Evolutionary conservation across 2,329 filamentous ascomycete genomes (phyloP).

Genomic region (Furcasterigmium furcatum): DNA sequence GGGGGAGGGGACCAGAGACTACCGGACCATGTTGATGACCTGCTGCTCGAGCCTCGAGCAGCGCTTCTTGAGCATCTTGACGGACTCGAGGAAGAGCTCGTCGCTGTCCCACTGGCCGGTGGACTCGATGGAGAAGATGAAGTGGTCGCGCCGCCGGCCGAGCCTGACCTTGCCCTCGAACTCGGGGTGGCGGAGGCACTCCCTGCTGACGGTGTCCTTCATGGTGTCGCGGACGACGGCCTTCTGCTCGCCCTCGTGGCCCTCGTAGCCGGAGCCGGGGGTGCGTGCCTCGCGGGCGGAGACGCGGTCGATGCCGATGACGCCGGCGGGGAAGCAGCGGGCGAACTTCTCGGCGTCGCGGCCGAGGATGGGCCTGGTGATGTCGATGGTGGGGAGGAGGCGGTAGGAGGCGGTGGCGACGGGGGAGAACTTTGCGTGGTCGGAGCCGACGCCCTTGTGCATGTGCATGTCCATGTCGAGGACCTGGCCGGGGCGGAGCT

Average conservation of each 20-base stretch:
- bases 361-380: conserved; percentile 79
- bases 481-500: conserved; percentile 85
- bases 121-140: conserved; percentile 95
- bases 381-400: conserved; percentile 83
- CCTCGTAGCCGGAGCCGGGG: conserved; percentile 64
- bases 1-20: conserved; percentile 9
- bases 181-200: conserved; percentile 86
- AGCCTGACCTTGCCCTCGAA: conserved; percentile 96
- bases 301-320: conserved; percentile 76
- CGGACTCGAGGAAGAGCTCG: conserved; percentile 84
- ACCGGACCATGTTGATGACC: conserved; percentile 61
- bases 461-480: conserved; percentile 89
- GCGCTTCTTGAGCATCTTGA: conserved; percentile 83
- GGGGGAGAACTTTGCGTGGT: conserved; percentile 96
- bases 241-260: conserved; percentile 75
- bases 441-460: conserved; percentile 88
- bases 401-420: conserved; percentile 94
- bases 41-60: conserved; percentile 71
- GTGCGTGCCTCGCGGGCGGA: conserved; percentile 61
- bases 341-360: conserved; percentile 86
- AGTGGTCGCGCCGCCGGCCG: conserved; percentile 87
- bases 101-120: conserved; percentile 94
- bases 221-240: conserved; percentile 86
- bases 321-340: conserved; percentile 83
- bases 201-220: conserved; percentile 92